Percentiles rank a stretch among this genome's conserved stretches.
Evolutionary conservation across 495 filamentous ascomycete species (phyloP).

Genomic region (Lichenothelia convexa): DNA sequence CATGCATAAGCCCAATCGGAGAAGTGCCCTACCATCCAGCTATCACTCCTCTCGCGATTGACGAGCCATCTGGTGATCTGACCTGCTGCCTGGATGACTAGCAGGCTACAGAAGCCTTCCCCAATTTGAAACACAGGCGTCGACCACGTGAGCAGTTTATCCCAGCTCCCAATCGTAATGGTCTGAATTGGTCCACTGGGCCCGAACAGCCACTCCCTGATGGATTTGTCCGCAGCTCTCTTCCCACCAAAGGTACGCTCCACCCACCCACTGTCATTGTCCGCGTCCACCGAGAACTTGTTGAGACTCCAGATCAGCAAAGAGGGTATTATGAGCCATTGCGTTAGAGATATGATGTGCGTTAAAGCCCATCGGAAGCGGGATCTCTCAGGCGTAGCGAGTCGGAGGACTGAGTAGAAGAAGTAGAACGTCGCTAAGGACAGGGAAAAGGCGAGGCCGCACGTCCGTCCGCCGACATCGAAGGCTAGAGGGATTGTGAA

Average conservation of each 20-base stretch:
- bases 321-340: constrained; percentile 66
- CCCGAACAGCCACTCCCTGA: constrained; percentile 72
- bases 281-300: constrained; percentile 76
- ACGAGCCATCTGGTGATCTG: constrained; percentile 94
- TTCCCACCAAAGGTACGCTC: constrained; percentile 58
- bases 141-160: constrained; percentile 73
- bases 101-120: constrained; percentile 88
- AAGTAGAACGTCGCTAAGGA: constrained; percentile 79
- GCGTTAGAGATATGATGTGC: constrained; percentile 45
- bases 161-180: constrained; percentile 70
- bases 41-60: constrained; percentile 77
- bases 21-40: constrained; percentile 74
- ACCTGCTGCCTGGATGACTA: constrained; percentile 87
- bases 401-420: constrained; percentile 59
- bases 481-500: constrained; percentile 89
- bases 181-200: constrained; percentile 59
- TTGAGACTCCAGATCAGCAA: constrained; percentile 89
- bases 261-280: constrained; percentile 53
- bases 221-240: constrained; percentile 40
- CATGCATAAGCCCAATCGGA: neutral
- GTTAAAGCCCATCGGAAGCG: constrained; percentile 51
- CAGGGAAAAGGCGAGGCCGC: constrained; percentile 81
- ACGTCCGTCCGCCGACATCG: constrained; percentile 88
- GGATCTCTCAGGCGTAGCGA: constrained; percentile 64
- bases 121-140: constrained; percentile 88